phyloP scores from a whole-genome alignment of 2,329 filamentous ascomycete genomes.

The Apiospora malaysiana region DNA sequence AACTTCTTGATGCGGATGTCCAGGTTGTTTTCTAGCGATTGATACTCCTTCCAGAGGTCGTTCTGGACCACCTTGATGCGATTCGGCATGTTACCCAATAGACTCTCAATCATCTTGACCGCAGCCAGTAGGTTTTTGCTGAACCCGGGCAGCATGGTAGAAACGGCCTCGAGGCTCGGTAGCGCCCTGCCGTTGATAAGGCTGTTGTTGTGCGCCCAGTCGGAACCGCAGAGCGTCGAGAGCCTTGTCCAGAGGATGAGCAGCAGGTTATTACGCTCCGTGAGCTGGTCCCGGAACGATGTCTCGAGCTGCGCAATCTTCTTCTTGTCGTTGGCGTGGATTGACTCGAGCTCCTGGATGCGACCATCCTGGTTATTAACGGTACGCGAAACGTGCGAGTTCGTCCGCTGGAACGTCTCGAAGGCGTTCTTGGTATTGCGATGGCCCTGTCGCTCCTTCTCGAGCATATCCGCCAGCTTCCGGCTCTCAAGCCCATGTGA shows the following conservation, averaged over 20 bases:
- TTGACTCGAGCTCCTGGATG: slow-evolving; percentile 85
- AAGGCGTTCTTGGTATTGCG: slow-evolving; percentile 87
- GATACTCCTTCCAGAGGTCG: slow-evolving; percentile 90
- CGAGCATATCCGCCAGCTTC: slow-evolving; percentile 84
- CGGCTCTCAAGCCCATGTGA: slow-evolving; percentile 85
- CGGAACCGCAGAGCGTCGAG: slow-evolving; percentile 82
- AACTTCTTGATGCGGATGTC: slow-evolving; percentile 83
- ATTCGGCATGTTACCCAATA: slow-evolving; percentile 77
- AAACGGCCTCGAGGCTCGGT: slow-evolving; percentile 84
- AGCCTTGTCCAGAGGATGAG: slow-evolving; percentile 90
- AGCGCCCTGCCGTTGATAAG: slow-evolving; percentile 85
- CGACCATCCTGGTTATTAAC: slow-evolving; percentile 84
- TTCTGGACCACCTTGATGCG: slow-evolving; percentile 87
- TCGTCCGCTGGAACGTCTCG: slow-evolving; percentile 86
- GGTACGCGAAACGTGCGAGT: slow-evolving; percentile 85
- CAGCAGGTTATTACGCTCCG: slow-evolving; percentile 87
- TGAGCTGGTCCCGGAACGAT: slow-evolving; percentile 83
- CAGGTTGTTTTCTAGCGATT: slow-evolving; percentile 80
- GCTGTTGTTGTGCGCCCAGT: slow-evolving; percentile 90
- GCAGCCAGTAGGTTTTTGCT: slow-evolving; percentile 87
- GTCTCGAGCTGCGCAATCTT: slow-evolving; percentile 78
- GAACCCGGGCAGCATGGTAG: slow-evolving; percentile 85
- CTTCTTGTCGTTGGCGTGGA: slow-evolving; percentile 77
- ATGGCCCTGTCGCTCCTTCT: slow-evolving; percentile 86
- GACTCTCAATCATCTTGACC: slow-evolving; percentile 83